Evolutionary conservation across 2,329 filamentous ascomycete species (phyloP).

Genomic region (Elsinoe fawcettii): DNA sequence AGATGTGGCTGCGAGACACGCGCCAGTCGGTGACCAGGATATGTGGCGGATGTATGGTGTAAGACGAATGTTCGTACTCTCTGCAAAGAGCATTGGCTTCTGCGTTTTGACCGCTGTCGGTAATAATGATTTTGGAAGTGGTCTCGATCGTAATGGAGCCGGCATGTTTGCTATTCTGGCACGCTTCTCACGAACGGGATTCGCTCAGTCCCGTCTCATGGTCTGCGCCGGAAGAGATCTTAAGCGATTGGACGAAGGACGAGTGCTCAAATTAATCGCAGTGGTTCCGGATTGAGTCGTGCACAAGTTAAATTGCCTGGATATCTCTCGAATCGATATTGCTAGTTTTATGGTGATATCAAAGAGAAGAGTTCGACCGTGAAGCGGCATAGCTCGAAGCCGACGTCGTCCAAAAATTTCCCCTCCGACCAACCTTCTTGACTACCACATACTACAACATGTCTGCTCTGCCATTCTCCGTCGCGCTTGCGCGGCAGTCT

Average conservation of each 20-base stretch:
- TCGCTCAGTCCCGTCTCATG: neutral
- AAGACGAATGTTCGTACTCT: slow-evolving; percentile 30
- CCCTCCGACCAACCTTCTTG: neutral
- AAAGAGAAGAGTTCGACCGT: neutral
- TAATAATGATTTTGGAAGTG: slow-evolving; percentile 63
- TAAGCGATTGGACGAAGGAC: neutral
- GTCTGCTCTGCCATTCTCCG: neutral
- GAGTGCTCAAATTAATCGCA: neutral
- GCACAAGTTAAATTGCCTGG: neutral
- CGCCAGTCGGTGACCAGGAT: slow-evolving; percentile 82
- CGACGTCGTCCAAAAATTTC: slow-evolving; percentile 9
- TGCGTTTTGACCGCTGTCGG: slow-evolving; percentile 57
- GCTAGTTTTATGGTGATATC: neutral
- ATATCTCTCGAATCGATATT: neutral
- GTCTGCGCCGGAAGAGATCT: neutral
- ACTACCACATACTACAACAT: neutral
- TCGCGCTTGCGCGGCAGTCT: neutral
- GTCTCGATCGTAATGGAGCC: slow-evolving; percentile 43
- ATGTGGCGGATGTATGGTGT: slow-evolving; percentile 37
- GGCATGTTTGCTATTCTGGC: slow-evolving; percentile 23
- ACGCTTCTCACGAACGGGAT: neutral
- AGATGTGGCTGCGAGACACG: slow-evolving; percentile 73
- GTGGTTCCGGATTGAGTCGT: neutral
- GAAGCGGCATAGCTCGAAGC: neutral
- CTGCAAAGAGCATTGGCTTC: slow-evolving; percentile 61